Percentiles rank a stretch among this genome's conserved stretches.
Conservation (phyloP, 225 moss, liverwort and hornwort genomes). For the Bryum argenteum region DNA sequence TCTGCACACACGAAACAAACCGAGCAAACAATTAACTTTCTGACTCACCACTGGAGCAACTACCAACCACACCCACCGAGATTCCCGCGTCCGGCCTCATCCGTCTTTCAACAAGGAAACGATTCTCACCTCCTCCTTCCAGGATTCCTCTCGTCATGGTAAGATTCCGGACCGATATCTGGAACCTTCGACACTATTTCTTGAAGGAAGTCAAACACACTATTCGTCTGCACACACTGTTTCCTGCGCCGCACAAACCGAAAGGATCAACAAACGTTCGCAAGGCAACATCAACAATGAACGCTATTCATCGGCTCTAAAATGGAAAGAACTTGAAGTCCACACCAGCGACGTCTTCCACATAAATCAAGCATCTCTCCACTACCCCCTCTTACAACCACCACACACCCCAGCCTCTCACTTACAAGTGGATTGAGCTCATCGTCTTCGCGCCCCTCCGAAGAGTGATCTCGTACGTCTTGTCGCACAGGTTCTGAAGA, state of each 20-base stretch:
- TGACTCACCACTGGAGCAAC: neutral
- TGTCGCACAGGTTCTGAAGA: slow-evolving; percentile 95
- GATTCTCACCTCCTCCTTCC: slow-evolving; percentile 74
- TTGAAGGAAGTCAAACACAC: slow-evolving; percentile 89
- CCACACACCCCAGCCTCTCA: slow-evolving; percentile 10
- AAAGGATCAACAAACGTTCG: neutral
- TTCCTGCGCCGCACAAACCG: slow-evolving; percentile 64
- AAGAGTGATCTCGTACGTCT: slow-evolving; percentile 94
- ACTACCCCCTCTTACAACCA: neutral
- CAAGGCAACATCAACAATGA: neutral
- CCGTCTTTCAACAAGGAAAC: neutral
- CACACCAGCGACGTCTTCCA: neutral
- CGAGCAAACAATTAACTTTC: neutral
- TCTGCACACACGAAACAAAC: slow-evolving; percentile 43
- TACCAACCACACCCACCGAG: slow-evolving; percentile 7
- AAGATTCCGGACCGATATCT: slow-evolving; percentile 85
- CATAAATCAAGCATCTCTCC: neutral
- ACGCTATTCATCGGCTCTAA: no score
- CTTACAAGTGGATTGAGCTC: slow-evolving; percentile 98
- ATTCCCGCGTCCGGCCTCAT: neutral
- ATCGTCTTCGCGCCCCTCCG: slow-evolving; percentile 98
- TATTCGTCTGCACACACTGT: slow-evolving; percentile 96
- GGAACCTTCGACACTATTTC: slow-evolving; percentile 99
- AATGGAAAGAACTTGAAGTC: no score
- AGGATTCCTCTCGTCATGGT: slow-evolving; percentile 75